Evolutionary conservation across 805 yeast species (phyloP).

Genomic region (Monosporozyma solicola): DNA sequence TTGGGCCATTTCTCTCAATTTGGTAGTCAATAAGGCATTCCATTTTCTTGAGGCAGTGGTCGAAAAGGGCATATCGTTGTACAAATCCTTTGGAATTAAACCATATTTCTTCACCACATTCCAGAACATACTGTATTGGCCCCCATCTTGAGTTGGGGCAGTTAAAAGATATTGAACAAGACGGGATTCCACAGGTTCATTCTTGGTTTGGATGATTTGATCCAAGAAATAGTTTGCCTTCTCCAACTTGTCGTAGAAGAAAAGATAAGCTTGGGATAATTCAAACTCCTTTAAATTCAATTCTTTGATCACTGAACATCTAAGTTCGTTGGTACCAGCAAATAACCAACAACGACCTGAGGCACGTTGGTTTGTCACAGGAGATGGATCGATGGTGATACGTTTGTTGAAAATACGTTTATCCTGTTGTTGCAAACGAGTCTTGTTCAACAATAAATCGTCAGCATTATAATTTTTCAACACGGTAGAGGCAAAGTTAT

Average conservation of each 20-base stretch:
- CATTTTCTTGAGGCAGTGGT: slow-evolving; percentile 43
- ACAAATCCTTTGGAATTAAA: slow-evolving; percentile 61
- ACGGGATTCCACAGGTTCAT: slow-evolving; percentile 60
- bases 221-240: slow-evolving; percentile 75
- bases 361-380: slow-evolving; percentile 62
- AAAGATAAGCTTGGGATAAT: slow-evolving; percentile 68
- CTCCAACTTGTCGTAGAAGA: slow-evolving; percentile 80
- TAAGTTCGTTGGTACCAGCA: slow-evolving; percentile 68
- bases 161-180: slow-evolving; percentile 54
- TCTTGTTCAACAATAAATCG: slow-evolving; percentile 23
- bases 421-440: slow-evolving; percentile 16
- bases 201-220: slow-evolving; percentile 60
- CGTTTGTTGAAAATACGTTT: slow-evolving; percentile 25
- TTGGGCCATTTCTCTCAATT: slow-evolving; percentile 73
- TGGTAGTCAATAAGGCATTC: slow-evolving; percentile 56
- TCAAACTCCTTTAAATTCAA: slow-evolving; percentile 61
- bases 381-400: slow-evolving; percentile 36
- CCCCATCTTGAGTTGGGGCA: slow-evolving; percentile 75
- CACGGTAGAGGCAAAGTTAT: slow-evolving; percentile 30
- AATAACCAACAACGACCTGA: slow-evolving; percentile 88
- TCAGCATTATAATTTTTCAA: slow-evolving; percentile 31
- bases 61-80: slow-evolving; percentile 57
- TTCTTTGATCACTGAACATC: slow-evolving; percentile 52
- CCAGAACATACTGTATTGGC: slow-evolving; percentile 79
- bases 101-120: slow-evolving; percentile 76